These are phyloP conservation scores for Diaporthe capsici DNA, from an alignment of 2,329 filamentous ascomycete species.

Conservation along the genomic window DNA sequence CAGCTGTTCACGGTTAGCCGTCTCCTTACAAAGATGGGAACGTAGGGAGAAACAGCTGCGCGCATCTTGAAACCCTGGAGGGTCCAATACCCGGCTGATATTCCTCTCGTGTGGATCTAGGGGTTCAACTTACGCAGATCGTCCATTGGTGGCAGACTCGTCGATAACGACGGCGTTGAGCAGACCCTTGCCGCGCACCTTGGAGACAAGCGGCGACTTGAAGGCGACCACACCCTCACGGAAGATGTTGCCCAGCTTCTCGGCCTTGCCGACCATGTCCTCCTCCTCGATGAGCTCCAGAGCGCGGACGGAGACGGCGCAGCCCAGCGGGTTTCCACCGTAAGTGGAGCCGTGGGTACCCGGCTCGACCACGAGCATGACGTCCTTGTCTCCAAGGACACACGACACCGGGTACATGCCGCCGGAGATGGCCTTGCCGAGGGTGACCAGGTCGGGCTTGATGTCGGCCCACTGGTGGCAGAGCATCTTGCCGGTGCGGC, in stretches of 20 bases:
- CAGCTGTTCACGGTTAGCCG: slow-evolving; percentile 60
- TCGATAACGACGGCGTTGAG: slow-evolving; percentile 98
- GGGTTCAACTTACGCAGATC: slow-evolving; percentile 70
- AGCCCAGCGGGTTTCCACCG: slow-evolving; percentile 95
- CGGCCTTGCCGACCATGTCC: slow-evolving; percentile 85
- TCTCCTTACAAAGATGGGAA: background rate
- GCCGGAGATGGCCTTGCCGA: slow-evolving; percentile 97
- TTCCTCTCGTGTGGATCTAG: background rate
- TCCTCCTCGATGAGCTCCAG: slow-evolving; percentile 95
- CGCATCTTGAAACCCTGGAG: background rate
- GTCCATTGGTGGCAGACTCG: slow-evolving; percentile 85
- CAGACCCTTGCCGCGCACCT: slow-evolving; percentile 91
- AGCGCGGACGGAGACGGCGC: slow-evolving; percentile 94
- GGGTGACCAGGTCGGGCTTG: slow-evolving; percentile 93
- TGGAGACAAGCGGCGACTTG: slow-evolving; percentile 83
- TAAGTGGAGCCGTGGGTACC: slow-evolving; percentile 99
- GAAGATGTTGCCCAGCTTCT: slow-evolving; percentile 86
- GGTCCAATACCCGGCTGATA: background rate
- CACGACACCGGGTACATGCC: slow-evolving; percentile 96
- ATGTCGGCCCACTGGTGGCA: slow-evolving; percentile 96
- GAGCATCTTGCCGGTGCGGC: slow-evolving; percentile 92
- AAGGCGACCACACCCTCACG: slow-evolving; percentile 82
- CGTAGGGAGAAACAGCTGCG: background rate
- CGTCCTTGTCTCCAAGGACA: slow-evolving; percentile 87
- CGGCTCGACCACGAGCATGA: slow-evolving; percentile 96